These are phyloP conservation scores for Petunia hybrid DNA, from an alignment of 305 asterid genomes.

Conservation along the genomic window DNA sequence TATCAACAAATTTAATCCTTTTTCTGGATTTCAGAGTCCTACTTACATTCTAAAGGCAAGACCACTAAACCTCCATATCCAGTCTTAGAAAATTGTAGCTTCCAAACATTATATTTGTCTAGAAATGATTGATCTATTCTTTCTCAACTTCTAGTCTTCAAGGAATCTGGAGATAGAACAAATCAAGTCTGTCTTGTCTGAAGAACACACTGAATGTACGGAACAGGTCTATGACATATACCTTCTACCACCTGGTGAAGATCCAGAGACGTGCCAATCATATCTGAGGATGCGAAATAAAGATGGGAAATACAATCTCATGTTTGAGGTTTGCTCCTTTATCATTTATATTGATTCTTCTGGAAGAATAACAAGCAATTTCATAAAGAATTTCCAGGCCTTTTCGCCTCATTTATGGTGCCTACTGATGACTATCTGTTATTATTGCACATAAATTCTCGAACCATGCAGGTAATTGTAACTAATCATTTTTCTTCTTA, in stretches of 20 bases:
- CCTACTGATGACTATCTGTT: background rate
- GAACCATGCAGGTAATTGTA: background rate
- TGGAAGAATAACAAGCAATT: slow-evolving; percentile 14
- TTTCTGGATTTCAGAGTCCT: slow-evolving; percentile 92
- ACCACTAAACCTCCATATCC: background rate
- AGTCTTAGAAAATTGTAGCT: background rate
- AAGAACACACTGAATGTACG: slow-evolving; percentile 66
- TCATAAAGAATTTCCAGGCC: background rate
- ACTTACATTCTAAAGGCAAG: slow-evolving; percentile 93
- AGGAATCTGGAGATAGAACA: slow-evolving; percentile 63
- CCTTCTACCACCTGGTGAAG: slow-evolving; percentile 99
- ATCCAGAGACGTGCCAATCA: slow-evolving; percentile 97
- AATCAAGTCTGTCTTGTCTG: slow-evolving; percentile 74
- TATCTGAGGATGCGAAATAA: slow-evolving; percentile 98
- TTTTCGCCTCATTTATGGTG: background rate
- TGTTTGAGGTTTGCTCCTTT: slow-evolving; percentile 85
- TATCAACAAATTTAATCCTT: slow-evolving; percentile 93
- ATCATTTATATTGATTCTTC: background rate
- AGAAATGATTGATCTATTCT: background rate
- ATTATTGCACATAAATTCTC: slow-evolving; percentile 1
- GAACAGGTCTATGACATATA: slow-evolving; percentile 94
- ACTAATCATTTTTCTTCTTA: background rate
- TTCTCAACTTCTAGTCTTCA: slow-evolving; percentile 59
- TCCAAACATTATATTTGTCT: slow-evolving; percentile 6
- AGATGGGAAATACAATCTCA: slow-evolving; percentile 98